Evolutionary conservation across 163 green algal genomes (phyloP), one percentile per base, ranked within the genome.

Genomic region (Trebouxia gelatinosa): DNA sequence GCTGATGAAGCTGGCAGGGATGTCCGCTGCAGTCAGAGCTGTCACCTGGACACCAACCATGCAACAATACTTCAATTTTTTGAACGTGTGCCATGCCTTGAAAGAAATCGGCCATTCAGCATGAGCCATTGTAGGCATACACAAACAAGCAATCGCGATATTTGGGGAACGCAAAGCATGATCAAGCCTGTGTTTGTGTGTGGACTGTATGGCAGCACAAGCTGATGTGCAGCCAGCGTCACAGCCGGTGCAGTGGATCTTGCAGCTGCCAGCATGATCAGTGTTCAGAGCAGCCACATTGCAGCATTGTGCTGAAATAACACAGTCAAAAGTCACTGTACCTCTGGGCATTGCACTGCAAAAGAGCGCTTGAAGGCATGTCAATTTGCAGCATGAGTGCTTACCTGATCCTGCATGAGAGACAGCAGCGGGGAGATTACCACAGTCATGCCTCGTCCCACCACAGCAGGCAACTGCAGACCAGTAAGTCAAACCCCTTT

Each of bases 391-490:
- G n/a, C n/a, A n/a, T n/a, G n/a, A 46, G 1, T 2, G n/a, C 39
- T 76, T 39, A 38, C 70, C 80, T 93, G 89, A 77, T 94, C 91
- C 43, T 94, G 85, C 87, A 98, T 97, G 39, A 98, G 90, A 7
- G 88, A 92, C 29, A 98, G 88, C 70, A 98, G 88, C 35, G 95
- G 95, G 19, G 90, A 96, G 13, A 98, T 88, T 17, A 98, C 94
- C 39, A 98, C 81, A 2, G 90, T 93, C 5, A 96, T 38, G 37
- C 90, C 91, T 5, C 35, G 28, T 26, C 43, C 61, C 54, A 92
- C 65, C n/a, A 92, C 71, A 13, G 89, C 85, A 37, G 82, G 89
- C 34, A 93, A 82, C 75, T 81, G 80, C 43, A 80, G 17, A 17
- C 74, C n/a, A n/a, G n/a, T n/a, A n/a, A n/a, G n/a, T n/a, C n/a